Evolutionary conservation across 2,329 filamentous ascomycete species (phyloP), one percentile per base, ranked within the genome.

Genomic region (Sarocladiaceae sp.): DNA sequence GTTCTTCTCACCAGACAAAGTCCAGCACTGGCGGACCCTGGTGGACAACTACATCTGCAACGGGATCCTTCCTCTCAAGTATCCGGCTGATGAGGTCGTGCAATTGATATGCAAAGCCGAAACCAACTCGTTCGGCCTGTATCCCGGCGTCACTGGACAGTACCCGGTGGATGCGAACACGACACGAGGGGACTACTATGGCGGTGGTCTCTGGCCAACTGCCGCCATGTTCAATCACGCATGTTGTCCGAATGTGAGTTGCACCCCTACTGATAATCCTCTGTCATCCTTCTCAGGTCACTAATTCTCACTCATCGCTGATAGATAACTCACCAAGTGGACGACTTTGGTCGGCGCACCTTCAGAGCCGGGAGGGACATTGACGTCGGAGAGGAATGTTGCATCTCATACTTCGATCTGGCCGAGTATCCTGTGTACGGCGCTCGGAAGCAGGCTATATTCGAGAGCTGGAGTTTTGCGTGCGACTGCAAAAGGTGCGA

Each of bases 191-290:
- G 48, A 47, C 16, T 47, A 50, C 27, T 50, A 46, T 23, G 48
- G 46, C 11, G 46, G 43, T 15, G 48, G 45, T 11, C 37, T 50
- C 5, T 50, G 45, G 18, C 48, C 48, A 15, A 47, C 44, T 3
- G 46, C 48, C 2, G 46, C 48, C 32, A 50, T 50, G 46, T 47
- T 48, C 39, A 50, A 50, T 29, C 48, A 50, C 20, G 33, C 48
- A 27, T 50, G 48, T 32, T 50, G 44, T 29, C 48, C 48, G 3
- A 50, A 50, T 47, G 48, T 50, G 9, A 47, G 48, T 44, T 9
- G n/a, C 26, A n/a, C n/a, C n/a, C n/a, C n/a, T n/a, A n/a, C n/a
- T n/a, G n/a, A n/a, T n/a, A n/a, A n/a, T n/a, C n/a, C n/a, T n/a
- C 11, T 26, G 20, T 11, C 11, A 15, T 18, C 16, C 18, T 21